Base-by-base conservation (phyloP, 2,329 filamentous ascomycete genomes). In the Endocalyx cinctus region DNA sequence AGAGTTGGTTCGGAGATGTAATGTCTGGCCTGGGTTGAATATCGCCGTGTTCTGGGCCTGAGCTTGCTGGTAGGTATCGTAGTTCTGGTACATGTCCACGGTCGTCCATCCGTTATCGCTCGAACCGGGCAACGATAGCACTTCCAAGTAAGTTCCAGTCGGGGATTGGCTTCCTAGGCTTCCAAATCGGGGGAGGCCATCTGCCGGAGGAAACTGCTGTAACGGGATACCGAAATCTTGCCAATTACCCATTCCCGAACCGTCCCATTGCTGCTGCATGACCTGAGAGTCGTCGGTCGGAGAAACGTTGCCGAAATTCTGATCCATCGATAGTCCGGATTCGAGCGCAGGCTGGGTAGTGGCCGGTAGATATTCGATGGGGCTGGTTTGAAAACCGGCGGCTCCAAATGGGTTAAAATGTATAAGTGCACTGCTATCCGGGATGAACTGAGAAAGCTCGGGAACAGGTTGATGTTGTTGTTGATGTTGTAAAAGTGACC, bases 1-100 rank as follows among this genome's bases (percentile, higher is more conserved):
- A 4, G 89, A 95, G 50, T 84, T 81, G 34, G 83, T 89, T 47
- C 89, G 79, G 52, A 94, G 74, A 64, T 96, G 90, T 32, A 97
- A 69, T 1, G 88, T 94, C 64, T 95, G 85, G 42, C 83, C 79
- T 2, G 90, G 90, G 62, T 96, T 95, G 70, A 94, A 94, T 53
- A 95, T 89, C 11, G 67, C 66, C 25, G 69, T 60, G 42, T 69
- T 76, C 32, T 76, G 74, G 5, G 67, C 57, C 29, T 74, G 72
- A 4, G 64, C 54, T 23, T 74, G 69, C 47, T 72, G 72, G 31
- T 75, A 78, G 20, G 76, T 72, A 47, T 90, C 84, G 47, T 84
- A 79, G 23, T 81, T 83, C 41, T 78, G 81, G 39, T 81, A 81
- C 55, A 79, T 76, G 45, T 92, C 85, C 37, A 96, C 80, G 46